Base-by-base conservation (phyloP, 257 asterid species). In the Apocynum venetum region DNA sequence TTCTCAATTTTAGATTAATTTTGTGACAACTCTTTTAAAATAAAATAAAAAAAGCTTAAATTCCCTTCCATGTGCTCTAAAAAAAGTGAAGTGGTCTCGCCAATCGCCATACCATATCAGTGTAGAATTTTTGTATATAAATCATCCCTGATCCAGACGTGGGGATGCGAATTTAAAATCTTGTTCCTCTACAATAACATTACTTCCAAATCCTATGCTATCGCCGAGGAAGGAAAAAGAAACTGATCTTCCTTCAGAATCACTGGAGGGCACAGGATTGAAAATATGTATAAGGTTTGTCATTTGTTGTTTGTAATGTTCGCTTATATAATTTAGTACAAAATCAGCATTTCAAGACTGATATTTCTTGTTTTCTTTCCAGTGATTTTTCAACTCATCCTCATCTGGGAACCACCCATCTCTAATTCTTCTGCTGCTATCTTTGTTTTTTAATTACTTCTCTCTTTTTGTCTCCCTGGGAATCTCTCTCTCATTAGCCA, bases 191-290 rank as follows among this genome's bases (percentile, higher is more conserved):
- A 35, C 71, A 3, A 17, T 6, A 35, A 6, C 35, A 7, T 9
- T 59, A 56, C 77, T 74, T 61, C 60, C 71, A 49, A n/a, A 57
- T 56, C 71, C 78, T 60, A 59, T 60, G 78, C 71, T 31, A 19
- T 25, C 55, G 68, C 69, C 55, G 69, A 74, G 55, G 77, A 56
- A 4, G 19, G 77, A 43, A 73, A 10, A 53, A 17, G 38, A 41
- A 3, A 53, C 15, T 38, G 14, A 52, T 59, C 20, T 56, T 20
- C 55, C 4, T 43, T 43, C 36, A 3, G 35, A 31, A 35, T 8
- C 41, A 72, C 20, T 2, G 7, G 1, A 71, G 31, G 12, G 17
- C 38, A 44, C 2, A 57, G 6, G 11, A 7, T 46, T 74, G 57
- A 41, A 43, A 41, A 57, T 57, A n/a, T 35, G 0, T 1, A 4